These are phyloP conservation scores for Heritiera fomes DNA, from an alignment of 345 rosid genomes.

Conservation along the genomic window DNA sequence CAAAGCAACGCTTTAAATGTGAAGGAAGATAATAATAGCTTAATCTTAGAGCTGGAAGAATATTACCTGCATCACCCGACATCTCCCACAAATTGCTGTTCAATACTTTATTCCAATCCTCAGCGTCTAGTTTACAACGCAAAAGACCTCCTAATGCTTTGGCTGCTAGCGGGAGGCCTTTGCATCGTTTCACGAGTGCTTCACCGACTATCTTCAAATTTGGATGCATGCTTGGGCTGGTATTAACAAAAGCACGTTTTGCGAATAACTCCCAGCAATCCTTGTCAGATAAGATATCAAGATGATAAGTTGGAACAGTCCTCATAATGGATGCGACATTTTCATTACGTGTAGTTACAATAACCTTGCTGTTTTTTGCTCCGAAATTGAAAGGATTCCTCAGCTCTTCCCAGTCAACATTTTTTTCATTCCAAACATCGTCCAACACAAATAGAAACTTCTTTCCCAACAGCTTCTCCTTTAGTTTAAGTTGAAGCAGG, in stretches of 20 bases:
- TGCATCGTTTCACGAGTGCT: conserved; percentile 25
- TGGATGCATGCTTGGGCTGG: neutral
- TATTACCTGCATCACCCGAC: no score
- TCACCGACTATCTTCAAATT: conserved; percentile 16
- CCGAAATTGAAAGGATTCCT: conserved; percentile 24
- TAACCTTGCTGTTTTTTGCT: conserved; percentile 24
- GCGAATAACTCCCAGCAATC: conserved; percentile 6
- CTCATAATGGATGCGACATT: conserved; percentile 28
- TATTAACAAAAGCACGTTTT: conserved; percentile 24
- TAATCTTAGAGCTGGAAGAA: no score
- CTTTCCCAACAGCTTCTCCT: conserved; percentile 16
- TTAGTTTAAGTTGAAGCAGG: conserved; percentile 32
- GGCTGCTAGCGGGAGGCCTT: conserved; percentile 32
- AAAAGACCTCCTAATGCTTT: conserved; percentile 18
- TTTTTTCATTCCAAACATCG: conserved; percentile 27
- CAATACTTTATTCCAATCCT: conserved; percentile 23
- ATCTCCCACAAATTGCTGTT: conserved; percentile 23
- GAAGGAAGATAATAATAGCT: no score
- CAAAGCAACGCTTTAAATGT: no score
- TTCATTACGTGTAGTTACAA: conserved; percentile 30
- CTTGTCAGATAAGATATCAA: conserved; percentile 24
- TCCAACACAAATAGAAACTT: conserved; percentile 35
- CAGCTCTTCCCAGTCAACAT: conserved; percentile 30
- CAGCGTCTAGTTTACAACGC: neutral
- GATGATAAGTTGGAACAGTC: conserved; percentile 20